Percentiles rank a stretch among this genome's conserved stretches.
phyloP scores from a whole-genome alignment of 2,329 filamentous ascomycete genomes.

The Aplosporella prunicola region DNA sequence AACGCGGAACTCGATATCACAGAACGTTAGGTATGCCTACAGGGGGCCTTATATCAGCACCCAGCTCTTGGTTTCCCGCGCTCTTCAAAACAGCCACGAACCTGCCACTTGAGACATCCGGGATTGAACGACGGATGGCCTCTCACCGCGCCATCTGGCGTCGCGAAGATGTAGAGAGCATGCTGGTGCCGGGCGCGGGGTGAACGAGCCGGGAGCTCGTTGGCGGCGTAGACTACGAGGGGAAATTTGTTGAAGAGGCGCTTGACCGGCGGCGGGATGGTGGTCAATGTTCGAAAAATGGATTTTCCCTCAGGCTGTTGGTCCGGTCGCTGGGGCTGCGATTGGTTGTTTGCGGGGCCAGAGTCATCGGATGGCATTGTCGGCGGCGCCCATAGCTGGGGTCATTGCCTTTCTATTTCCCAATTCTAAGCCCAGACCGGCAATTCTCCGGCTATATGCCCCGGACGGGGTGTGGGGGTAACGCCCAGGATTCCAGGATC shows the following conservation, averaged over 20 bases:
- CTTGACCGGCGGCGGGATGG: slow-evolving; percentile 66
- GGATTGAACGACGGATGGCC: slow-evolving; percentile 79
- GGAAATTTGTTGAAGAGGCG: slow-evolving; percentile 79
- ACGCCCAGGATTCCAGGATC: too few relatives aligned
- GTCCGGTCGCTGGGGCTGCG: not conserved
- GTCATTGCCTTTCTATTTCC: too few relatives aligned
- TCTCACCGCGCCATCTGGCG: slow-evolving; percentile 48
- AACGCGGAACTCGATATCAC: slow-evolving; percentile 56
- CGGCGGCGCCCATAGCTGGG: too few relatives aligned
- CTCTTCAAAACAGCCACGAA: slow-evolving; percentile 24
- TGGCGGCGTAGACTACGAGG: slow-evolving; percentile 62
- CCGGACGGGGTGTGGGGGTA: too few relatives aligned
- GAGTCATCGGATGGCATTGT: slow-evolving; percentile 1
- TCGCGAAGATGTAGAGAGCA: slow-evolving; percentile 69
- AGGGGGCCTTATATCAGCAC: slow-evolving; percentile 3
- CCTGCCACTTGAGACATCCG: slow-evolving; percentile 93
- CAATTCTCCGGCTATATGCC: too few relatives aligned
- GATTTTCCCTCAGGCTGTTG: not conserved
- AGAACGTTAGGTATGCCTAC: slow-evolving; percentile 78
- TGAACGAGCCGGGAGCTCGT: slow-evolving; percentile 60
- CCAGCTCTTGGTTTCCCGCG: too few relatives aligned
- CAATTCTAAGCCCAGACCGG: too few relatives aligned
- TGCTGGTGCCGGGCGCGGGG: slow-evolving; percentile 40
- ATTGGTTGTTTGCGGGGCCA: not conserved
- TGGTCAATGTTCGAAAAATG: slow-evolving; percentile 25